phyloP scores from a whole-genome alignment of 2,329 filamentous ascomycete species.

The Penicillium sp. region DNA sequence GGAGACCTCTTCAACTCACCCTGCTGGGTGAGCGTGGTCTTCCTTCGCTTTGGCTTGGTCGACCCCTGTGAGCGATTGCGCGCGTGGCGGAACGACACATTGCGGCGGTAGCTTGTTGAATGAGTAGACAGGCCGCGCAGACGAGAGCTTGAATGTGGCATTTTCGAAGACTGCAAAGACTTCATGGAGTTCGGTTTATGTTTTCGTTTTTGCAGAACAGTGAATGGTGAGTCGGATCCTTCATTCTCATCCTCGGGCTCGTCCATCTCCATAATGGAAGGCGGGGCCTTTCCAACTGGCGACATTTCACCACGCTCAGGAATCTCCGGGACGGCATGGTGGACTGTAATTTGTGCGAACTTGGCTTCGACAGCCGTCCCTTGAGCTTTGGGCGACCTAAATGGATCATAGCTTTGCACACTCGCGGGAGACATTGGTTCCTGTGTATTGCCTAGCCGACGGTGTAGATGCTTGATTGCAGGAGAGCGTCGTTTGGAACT shows the following conservation, averaged over 20 bases:
- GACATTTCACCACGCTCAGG: slow-evolving; percentile 1
- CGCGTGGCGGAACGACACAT: slow-evolving; percentile 64
- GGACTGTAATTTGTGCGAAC: slow-evolving; percentile 68
- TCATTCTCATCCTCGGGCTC: slow-evolving; percentile 14
- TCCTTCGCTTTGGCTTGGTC: slow-evolving; percentile 23
- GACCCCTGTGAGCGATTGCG: slow-evolving; percentile 42
- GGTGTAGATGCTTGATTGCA: slow-evolving; percentile 56
- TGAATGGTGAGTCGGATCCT: slow-evolving; percentile 27
- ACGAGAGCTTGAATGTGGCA: slow-evolving; percentile 51
- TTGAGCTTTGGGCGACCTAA: slow-evolving; percentile 65
- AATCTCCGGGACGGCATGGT: slow-evolving; percentile 48
- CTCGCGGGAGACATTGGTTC: slow-evolving; percentile 45
- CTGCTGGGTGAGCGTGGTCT: slow-evolving; percentile 19
- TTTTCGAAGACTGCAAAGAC: slow-evolving; percentile 45
- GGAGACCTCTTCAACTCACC: slow-evolving; percentile 26
- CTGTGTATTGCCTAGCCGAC: slow-evolving; percentile 51
- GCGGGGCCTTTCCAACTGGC: slow-evolving; percentile 15
- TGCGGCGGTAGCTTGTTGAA: slow-evolving; percentile 59
- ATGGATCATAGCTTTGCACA: slow-evolving; percentile 78
- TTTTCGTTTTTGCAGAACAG: slow-evolving; percentile 33
- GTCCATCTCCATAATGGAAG: slow-evolving; percentile 23
- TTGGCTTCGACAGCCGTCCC: slow-evolving; percentile 54
- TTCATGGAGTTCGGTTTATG: slow-evolving; percentile 35
- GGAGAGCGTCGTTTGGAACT: slow-evolving; percentile 52
- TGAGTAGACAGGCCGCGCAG: slow-evolving; percentile 39